Evolutionary conservation across 768 basidiomycete species (phyloP).

Genomic region (Kwoniella dendrophila): DNA sequence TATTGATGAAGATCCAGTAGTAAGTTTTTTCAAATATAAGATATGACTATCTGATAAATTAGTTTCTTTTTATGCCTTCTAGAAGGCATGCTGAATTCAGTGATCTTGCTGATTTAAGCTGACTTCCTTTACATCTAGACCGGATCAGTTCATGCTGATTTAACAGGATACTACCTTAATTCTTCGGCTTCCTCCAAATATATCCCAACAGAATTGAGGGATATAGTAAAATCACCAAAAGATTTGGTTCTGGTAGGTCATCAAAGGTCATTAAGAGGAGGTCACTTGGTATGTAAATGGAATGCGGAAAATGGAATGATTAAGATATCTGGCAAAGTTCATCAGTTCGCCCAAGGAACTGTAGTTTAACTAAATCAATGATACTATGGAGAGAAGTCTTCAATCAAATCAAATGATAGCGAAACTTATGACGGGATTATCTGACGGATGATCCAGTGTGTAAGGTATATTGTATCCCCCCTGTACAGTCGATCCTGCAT

Average conservation of each 20-base stretch:
- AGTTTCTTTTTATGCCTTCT: not conserved
- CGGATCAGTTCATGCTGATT: slow-evolving; percentile 36
- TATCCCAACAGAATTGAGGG: slow-evolving; percentile 10
- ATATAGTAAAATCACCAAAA: not conserved
- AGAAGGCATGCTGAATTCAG: too few species aligned
- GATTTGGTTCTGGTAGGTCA: slow-evolving; percentile 1
- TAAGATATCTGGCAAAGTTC: slow-evolving; percentile 18
- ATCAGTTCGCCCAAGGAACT: slow-evolving; percentile 18
- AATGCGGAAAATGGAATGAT: slow-evolving; percentile 13
- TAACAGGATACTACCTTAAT: slow-evolving; percentile 36
- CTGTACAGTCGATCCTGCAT: too few species aligned
- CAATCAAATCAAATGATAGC: not conserved
- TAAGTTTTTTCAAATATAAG: slow-evolving; percentile 22
- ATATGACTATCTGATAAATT: too few species aligned
- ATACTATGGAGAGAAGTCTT: not conserved
- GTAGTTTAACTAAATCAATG: not conserved
- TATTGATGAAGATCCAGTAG: slow-evolving; percentile 43
- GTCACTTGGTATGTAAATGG: slow-evolving; percentile 22
- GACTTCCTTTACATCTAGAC: slow-evolving; percentile 29
- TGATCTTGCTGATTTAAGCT: too few species aligned
- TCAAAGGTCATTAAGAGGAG: slow-evolving; percentile 34
- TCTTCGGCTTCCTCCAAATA: slow-evolving; percentile 8
- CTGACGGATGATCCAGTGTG: too few species aligned
- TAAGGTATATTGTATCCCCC: too few species aligned
- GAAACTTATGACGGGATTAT: too few species aligned